Percentiles rank a stretch among this genome's conserved stretches.
Conservation (phyloP, 1,139 yeast species). For the Yamadazyma trypodendri region DNA sequence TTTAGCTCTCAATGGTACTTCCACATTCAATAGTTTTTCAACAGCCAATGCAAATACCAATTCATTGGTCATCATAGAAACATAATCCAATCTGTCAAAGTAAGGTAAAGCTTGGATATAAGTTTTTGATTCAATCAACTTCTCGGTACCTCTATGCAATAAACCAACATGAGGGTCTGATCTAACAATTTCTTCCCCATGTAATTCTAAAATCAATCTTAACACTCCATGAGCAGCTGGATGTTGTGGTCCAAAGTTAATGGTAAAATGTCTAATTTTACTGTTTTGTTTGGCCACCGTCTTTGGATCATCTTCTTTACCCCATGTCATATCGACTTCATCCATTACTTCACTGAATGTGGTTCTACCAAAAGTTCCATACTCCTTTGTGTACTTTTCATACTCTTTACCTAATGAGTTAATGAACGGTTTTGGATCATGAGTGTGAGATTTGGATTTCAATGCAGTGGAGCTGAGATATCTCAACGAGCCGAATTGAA, state of each 20-base stretch:
- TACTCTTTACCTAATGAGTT: conserved; percentile 40
- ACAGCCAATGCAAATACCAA: conserved; percentile 82
- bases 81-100: conserved; percentile 86
- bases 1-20: conserved; percentile 81
- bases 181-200: conserved; percentile 86
- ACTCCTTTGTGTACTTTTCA: conserved; percentile 34
- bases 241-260: conserved; percentile 92
- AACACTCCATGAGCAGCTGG: conserved; percentile 95
- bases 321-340: conserved; percentile 49
- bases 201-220: conserved; percentile 79
- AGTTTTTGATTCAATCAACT: conserved; percentile 80
- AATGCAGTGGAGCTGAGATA: conserved; percentile 8
- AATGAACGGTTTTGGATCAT: conserved; percentile 28
- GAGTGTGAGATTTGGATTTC: conserved; percentile 14
- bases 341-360: conserved; percentile 48
- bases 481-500: conserved; percentile 10
- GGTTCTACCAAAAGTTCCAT: conserved; percentile 38
- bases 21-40: conserved; percentile 81
- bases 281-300: conserved; percentile 46
- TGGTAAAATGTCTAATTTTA: conserved; percentile 82
- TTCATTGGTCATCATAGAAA: conserved; percentile 92
- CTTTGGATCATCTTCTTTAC: conserved; percentile 45
- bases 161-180: conserved; percentile 89
- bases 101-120: conserved; percentile 86
- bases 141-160: conserved; percentile 86